Base-by-base conservation (phyloP, 371 early-diverging fungal species). In the Mortierella sp. region DNA sequence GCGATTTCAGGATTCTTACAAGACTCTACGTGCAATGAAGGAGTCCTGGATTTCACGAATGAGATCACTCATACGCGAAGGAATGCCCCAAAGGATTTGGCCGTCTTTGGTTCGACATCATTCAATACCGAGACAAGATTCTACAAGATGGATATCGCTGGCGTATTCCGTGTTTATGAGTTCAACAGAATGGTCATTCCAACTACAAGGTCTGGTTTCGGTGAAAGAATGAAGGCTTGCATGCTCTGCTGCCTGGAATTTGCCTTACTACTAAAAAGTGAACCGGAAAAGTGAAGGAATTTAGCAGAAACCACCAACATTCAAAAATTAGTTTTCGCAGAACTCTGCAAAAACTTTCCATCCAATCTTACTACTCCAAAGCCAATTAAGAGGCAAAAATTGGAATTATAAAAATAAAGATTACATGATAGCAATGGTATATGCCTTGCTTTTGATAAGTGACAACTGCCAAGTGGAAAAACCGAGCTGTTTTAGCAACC, bases 31-130 rank as follows among this genome's bases (percentile, higher is more conserved):
- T 13, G 19, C 31, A 22, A 34, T 73, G 59, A 34, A 64, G 1
- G 73, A 64, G 43, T 49, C 68, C 1, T 73, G 74, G 62, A 61
- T 56, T 3, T 59, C 45, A 22, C 74, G 68, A 22, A 49, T 64
- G 17, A 23, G 17, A 15, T 40, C 64, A 3, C 43, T 68, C 17
- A 22, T 35, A 23, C 68, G 59, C 2, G 56, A 45, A n/a, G 35
- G 34, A 9, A 2, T 32, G 13, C 62, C 64, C 68, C 6, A 0
- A 45, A 17, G 66, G 61, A 3, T 8, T 61, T 5, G 42, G 29
- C n/a, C 10, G 66, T 66, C 5, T 72, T 72, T 40, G 66, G 61
- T 0, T 72, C 72, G 0, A 59, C 66, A 13, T 72, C 66, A 12
- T 45, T 54, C 22, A n/a, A 7, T 12, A 61, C 54, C 26, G 66